Conservation (phyloP, 1,139 yeast species). For the Arxiozyma slooffiae region DNA sequence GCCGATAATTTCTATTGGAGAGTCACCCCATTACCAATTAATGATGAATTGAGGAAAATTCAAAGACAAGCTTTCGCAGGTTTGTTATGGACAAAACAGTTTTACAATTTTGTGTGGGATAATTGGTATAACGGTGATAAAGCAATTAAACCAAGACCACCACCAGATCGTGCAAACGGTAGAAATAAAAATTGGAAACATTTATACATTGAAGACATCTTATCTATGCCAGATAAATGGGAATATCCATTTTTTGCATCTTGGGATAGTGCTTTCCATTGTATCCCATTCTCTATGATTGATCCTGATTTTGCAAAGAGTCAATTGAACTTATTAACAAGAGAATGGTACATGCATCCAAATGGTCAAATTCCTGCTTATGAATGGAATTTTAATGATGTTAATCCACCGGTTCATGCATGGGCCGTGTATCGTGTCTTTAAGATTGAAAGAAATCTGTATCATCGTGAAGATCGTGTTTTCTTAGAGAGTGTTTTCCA, state of each 20-base stretch:
- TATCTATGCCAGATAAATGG: slow-evolving; percentile 93
- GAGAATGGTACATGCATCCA: slow-evolving; percentile 99
- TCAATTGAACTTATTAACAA: slow-evolving; percentile 74
- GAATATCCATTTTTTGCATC: slow-evolving; percentile 96
- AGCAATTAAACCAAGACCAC: slow-evolving; percentile 60
- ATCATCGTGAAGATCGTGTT: slow-evolving; percentile 70
- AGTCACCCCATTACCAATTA: slow-evolving; percentile 75
- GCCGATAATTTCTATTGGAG: slow-evolving; percentile 94
- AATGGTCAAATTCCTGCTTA: slow-evolving; percentile 98
- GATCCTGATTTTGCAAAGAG: slow-evolving; percentile 91
- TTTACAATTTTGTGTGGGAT: slow-evolving; percentile 76
- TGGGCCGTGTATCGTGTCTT: slow-evolving; percentile 92
- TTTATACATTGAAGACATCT: slow-evolving; percentile 76
- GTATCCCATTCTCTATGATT: slow-evolving; percentile 87
- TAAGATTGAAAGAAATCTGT: slow-evolving; percentile 81
- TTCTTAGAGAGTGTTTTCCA: slow-evolving; percentile 89
- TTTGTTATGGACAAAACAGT: slow-evolving; percentile 88
- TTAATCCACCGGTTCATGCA: slow-evolving; percentile 95
- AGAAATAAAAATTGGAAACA: slow-evolving; percentile 88
- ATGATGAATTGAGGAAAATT: slow-evolving; percentile 71
- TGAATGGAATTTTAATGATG: slow-evolving; percentile 95
- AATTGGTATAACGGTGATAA: slow-evolving; percentile 91
- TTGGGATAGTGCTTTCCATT: slow-evolving; percentile 97
- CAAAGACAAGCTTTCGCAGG: slow-evolving; percentile 97
- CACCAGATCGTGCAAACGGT: slow-evolving; percentile 69